A percentile compares a stretch with the other conserved stretches of the same genome.
These are phyloP conservation scores for Colletotrichum sp. DNA, from an alignment of 2,329 filamentous ascomycete genomes.

Conservation along the genomic window DNA sequence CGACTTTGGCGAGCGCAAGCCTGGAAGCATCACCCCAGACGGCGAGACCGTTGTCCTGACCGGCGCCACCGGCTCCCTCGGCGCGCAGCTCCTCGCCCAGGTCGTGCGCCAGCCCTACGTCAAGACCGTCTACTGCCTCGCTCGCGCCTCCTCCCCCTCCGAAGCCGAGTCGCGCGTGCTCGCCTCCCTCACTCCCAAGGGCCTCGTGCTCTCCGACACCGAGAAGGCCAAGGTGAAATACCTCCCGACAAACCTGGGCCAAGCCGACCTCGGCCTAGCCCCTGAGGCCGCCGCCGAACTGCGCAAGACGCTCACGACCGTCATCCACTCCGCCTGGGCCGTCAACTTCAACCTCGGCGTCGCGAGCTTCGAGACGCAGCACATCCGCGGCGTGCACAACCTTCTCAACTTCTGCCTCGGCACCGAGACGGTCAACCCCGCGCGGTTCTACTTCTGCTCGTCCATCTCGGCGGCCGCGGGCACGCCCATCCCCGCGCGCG, in stretches of 20 bases:
- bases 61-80: constrained; percentile 65
- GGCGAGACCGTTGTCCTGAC: constrained; percentile 52
- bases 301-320: constrained; percentile 36
- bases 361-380: constrained; percentile 48
- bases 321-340: constrained; percentile 57
- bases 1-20: constrained; percentile 27
- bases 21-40: constrained; percentile 25
- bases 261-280: constrained; percentile 42
- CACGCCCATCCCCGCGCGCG: constrained; percentile 36
- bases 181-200: constrained; percentile 32
- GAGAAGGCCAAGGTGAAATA: constrained; percentile 38
- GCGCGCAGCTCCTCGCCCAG: constrained; percentile 61
- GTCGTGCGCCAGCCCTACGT: constrained; percentile 63
- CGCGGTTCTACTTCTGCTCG: constrained; percentile 48
- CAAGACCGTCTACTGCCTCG: constrained; percentile 52
- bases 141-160: constrained; percentile 43
- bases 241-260: constrained; percentile 44
- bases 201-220: constrained; percentile 37
- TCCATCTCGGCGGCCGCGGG: constrained; percentile 45
- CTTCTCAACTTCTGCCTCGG: constrained; percentile 44
- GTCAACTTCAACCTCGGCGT: constrained; percentile 60
- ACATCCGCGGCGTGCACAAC: constrained; percentile 50
- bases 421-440: constrained; percentile 33
- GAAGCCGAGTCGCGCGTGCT: constrained; percentile 32
- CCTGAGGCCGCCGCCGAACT: constrained; percentile 29